phyloP scores from a whole-genome alignment of 768 basidiomycete species.

The Phylloporus sp. region DNA sequence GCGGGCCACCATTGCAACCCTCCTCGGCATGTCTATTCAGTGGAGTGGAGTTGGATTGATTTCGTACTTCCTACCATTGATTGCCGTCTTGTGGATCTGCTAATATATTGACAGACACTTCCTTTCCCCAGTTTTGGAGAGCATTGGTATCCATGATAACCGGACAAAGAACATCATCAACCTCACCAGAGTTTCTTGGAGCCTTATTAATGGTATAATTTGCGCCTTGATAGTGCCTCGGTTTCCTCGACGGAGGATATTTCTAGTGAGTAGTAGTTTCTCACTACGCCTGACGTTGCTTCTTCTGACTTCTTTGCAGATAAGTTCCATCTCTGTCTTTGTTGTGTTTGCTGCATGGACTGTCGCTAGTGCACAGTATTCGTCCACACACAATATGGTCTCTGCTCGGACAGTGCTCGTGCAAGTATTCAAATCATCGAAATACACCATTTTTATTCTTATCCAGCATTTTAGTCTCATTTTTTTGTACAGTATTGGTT shows the following conservation, averaged over 20 bases:
- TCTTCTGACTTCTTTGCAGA: neutral
- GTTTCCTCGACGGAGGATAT: conserved; percentile 10
- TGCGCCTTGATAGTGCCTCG: conserved; percentile 1
- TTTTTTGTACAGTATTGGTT: neutral
- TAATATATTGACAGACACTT: neutral
- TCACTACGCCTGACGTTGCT: too few relatives aligned
- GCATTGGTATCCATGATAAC: conserved; percentile 15
- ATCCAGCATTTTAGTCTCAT: conserved; percentile 4
- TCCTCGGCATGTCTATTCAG: conserved; percentile 7
- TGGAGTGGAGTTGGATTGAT: conserved; percentile 11
- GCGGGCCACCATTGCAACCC: conserved; percentile 9
- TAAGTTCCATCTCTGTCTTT: conserved; percentile 8
- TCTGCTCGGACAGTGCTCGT: conserved; percentile 7
- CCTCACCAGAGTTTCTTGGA: conserved; percentile 5
- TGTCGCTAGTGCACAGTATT: conserved; percentile 10
- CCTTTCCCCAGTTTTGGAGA: conserved; percentile 12
- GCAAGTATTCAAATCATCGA: conserved; percentile 1
- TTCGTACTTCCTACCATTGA: neutral
- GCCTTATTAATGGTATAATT: neutral
- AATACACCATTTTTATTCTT: neutral
- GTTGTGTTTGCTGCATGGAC: conserved; percentile 17
- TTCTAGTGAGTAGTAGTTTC: neutral
- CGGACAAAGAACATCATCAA: conserved; percentile 15
- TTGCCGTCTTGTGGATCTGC: neutral
- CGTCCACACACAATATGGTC: conserved; percentile 1